Evolutionary conservation across 1,139 yeast species (phyloP).

Genomic region (Lodderomyces theae): DNA sequence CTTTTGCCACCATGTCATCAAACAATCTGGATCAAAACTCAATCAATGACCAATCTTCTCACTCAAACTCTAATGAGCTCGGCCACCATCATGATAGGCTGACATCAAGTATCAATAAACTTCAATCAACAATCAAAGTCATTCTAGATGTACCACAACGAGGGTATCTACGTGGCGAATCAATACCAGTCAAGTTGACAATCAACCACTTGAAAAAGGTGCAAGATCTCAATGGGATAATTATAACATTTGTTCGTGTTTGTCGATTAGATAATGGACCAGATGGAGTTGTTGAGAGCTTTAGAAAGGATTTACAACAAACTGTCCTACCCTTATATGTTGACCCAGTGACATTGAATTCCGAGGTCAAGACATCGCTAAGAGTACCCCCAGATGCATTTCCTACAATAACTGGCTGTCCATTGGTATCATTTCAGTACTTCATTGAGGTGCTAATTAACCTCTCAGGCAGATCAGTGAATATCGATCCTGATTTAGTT

Average conservation of each 20-base stretch:
- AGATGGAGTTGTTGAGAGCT: slow-evolving; percentile 66
- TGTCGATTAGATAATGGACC: slow-evolving; percentile 73
- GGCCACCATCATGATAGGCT: slow-evolving; percentile 2
- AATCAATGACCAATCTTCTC: slow-evolving; percentile 9
- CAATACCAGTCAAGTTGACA: slow-evolving; percentile 65
- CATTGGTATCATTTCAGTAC: slow-evolving; percentile 77
- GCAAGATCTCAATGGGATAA: slow-evolving; percentile 72
- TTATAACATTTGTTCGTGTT: slow-evolving; percentile 75
- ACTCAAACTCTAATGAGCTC: slow-evolving; percentile 4
- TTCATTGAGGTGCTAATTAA: slow-evolving; percentile 80
- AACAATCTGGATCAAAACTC: slow-evolving; percentile 29
- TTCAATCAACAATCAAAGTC: slow-evolving; percentile 42
- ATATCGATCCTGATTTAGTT: slow-evolving; percentile 29
- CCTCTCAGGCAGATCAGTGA: slow-evolving; percentile 45
- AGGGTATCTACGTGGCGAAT: slow-evolving; percentile 78
- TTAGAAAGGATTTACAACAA: slow-evolving; percentile 81
- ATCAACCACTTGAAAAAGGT: slow-evolving; percentile 69
- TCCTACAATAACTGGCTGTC: slow-evolving; percentile 76
- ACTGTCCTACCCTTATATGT: slow-evolving; percentile 74
- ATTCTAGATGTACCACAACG: slow-evolving; percentile 59
- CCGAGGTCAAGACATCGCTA: slow-evolving; percentile 61
- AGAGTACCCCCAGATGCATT: slow-evolving; percentile 82
- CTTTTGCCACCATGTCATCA: slow-evolving; percentile 38
- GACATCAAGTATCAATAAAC: slow-evolving; percentile 7
- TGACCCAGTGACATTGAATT: slow-evolving; percentile 60